Percentiles rank a stretch among this genome's conserved stretches.
These are phyloP conservation scores for Pistacia atlantica DNA, from an alignment of 345 rosid genomes.

Conservation along the genomic window DNA sequence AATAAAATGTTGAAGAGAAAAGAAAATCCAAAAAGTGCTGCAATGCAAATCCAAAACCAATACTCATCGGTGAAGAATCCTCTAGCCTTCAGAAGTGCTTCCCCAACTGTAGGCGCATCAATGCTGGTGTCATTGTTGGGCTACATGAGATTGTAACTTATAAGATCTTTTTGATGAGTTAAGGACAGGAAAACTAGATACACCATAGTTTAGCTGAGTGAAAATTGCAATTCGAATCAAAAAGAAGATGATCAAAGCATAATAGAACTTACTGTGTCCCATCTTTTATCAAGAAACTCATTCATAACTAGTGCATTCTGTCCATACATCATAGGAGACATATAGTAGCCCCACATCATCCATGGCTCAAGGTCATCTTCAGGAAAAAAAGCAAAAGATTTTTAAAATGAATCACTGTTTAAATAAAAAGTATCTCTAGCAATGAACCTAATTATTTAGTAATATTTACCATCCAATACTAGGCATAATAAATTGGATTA, in stretches of 20 bases:
- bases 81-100: conserved; percentile 60
- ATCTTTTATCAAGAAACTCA: conserved; percentile 84
- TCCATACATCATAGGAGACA: conserved; percentile 97
- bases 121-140: conserved; percentile 51
- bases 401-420: not conserved
- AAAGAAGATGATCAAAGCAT: not conserved
- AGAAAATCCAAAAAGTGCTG: conserved; percentile 71
- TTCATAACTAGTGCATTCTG: conserved; percentile 87
- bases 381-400: conserved; percentile 10
- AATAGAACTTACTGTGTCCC: conserved; percentile 57
- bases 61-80: conserved; percentile 66
- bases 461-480: not conserved
- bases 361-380: conserved; percentile 70
- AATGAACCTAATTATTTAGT: too few species aligned
- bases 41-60: conserved; percentile 87
- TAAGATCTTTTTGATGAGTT: conserved; percentile 11
- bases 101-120: conserved; percentile 62
- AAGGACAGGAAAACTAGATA: not conserved
- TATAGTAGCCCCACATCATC: conserved; percentile 85
- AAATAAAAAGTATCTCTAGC: not conserved
- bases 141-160: conserved; percentile 36
- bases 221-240: not conserved
- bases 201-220: not conserved
- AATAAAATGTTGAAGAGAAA: conserved; percentile 76
- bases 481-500: not conserved